Conservation (phyloP, 2,329 filamentous ascomycete genomes). For the Teratosphaeria nubilosa region DNA sequence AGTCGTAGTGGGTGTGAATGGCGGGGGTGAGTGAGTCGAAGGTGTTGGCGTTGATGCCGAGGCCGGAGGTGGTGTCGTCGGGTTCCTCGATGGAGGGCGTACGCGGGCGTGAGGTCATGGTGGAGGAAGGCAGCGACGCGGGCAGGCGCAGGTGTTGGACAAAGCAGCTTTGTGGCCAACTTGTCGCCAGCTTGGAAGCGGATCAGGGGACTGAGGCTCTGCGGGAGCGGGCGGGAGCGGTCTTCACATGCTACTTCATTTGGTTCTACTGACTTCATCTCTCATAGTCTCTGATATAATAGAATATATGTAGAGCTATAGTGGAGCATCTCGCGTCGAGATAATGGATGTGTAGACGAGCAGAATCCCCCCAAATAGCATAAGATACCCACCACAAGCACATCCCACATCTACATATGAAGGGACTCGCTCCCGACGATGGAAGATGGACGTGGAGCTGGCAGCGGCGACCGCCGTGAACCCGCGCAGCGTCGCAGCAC, state of each 20-base stretch:
- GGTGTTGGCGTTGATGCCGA: constrained; percentile 4
- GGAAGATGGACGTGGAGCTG: constrained; percentile 5
- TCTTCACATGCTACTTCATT: not conserved
- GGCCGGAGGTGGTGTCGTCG: not conserved
- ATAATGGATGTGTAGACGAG: not conserved
- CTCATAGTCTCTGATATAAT: not conserved
- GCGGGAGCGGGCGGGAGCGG: not conserved
- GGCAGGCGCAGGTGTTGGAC: not conserved
- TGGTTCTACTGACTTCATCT: not conserved
- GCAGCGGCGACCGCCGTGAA: constrained; percentile 6
- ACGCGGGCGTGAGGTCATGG: not conserved
- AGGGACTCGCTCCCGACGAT: constrained; percentile 1
- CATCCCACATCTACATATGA: not conserved
- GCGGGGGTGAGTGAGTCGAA: constrained; percentile 8
- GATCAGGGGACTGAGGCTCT: not conserved
- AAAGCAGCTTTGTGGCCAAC: not conserved
- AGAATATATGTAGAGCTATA: not conserved
- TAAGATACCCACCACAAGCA: not conserved
- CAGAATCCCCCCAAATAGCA: not conserved
- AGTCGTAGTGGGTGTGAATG: constrained; percentile 21
- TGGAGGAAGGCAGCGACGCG: not conserved
- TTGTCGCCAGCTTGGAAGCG: not conserved
- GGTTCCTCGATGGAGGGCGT: constrained; percentile 2
- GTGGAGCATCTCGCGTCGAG: not conserved
- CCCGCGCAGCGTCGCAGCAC: constrained; percentile 5